These are phyloP conservation scores for Chalaropsis ovoidea DNA, from an alignment of 2,329 filamentous ascomycete genomes.

Conservation along the genomic window DNA sequence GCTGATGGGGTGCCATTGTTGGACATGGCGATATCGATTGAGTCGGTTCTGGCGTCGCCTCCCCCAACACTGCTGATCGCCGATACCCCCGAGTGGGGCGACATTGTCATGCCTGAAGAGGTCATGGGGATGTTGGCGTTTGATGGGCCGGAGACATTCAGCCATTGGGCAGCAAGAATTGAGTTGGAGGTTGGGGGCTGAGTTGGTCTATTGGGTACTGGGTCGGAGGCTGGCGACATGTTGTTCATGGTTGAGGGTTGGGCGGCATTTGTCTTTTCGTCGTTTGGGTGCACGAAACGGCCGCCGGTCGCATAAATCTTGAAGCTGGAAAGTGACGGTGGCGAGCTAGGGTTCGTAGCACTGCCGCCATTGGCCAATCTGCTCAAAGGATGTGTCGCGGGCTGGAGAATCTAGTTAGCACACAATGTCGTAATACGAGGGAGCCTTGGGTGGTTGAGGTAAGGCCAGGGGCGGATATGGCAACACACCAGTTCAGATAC, in stretches of 20 bases:
- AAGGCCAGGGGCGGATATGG: neutral
- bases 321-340: slow-evolving; percentile 32
- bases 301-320: slow-evolving; percentile 39
- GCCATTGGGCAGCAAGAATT: slow-evolving; percentile 14
- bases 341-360: neutral
- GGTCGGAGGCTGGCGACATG: slow-evolving; percentile 18
- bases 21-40: slow-evolving; percentile 14
- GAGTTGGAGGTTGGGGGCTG: neutral
- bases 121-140: neutral
- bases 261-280: slow-evolving; percentile 36
- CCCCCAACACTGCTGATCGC: slow-evolving; percentile 4
- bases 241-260: slow-evolving; percentile 36
- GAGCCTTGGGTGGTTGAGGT: no score
- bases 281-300: slow-evolving; percentile 36
- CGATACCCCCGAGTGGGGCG: neutral
- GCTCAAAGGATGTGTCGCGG: neutral
- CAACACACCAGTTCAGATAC: slow-evolving; percentile 42
- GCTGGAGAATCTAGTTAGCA: neutral
- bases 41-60: neutral
- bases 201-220: neutral
- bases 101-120: neutral
- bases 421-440: neutral
- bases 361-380: neutral
- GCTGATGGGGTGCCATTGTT: slow-evolving; percentile 14
- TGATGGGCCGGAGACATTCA: neutral